Base-by-base conservation (phyloP, 371 early-diverging fungal species). In the Actinomortierella wolfii region DNA sequence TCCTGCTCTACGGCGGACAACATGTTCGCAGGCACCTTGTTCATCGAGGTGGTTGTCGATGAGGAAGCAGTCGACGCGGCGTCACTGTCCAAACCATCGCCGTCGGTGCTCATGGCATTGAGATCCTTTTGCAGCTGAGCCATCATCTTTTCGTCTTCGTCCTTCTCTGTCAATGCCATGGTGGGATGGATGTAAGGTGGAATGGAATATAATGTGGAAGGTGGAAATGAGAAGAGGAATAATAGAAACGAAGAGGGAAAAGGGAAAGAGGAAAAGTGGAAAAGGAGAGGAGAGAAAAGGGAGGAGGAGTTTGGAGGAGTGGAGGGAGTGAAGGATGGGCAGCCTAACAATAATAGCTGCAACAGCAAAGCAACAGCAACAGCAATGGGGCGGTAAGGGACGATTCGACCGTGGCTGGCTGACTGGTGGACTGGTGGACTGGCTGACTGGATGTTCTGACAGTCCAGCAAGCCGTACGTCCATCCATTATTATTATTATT, bases 1-100 rank as follows among this genome's bases (percentile, higher is more conserved):
- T 80, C 83, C 56, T 85, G 85, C 59, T 82, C 81, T 40, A 67
- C 57, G 15, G 83, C 80, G 25, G 76, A 66, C 6, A 85, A 61
- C 21, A 66, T 66, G 56, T 85, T 85, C 24, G 79, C 79, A 48
- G 60, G 65, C 29, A 58, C 43, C 42, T 65, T 70, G 23, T 34
- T 39, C 20, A 3, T 2, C 8, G 47, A 47, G 11, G 20, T 24
- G 24, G 47, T 11, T 0, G 65, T 40, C 23, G 59, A 20, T 1
- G 62, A 50, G 8, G 62, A 57, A 6, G 59, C 29, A 1, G 70
- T 54, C 9, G 62, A 56, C 13, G 20, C 20, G 21, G 50, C 13
- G 52, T 42, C 23, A 11, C 34, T 34, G 17, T 52, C 56, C 4
- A 48, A 24, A 6, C 42, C 52, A 18, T 66, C 67, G 25, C 64